phyloP scores from a whole-genome alignment of 2,329 filamentous ascomycete species.

The Fusarium caatingaense region DNA sequence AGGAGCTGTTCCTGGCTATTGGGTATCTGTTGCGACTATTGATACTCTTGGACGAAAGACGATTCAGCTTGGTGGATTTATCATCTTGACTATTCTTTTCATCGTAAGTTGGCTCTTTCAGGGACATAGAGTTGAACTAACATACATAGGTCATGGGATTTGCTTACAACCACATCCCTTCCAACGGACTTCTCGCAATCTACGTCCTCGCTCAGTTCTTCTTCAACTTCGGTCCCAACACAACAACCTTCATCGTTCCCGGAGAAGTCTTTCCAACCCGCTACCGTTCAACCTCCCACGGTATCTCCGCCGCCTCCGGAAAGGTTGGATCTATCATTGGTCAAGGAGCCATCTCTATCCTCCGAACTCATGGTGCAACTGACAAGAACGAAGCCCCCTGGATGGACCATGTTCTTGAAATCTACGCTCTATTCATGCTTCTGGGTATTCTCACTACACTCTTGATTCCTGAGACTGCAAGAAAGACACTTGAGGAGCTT shows the following conservation, averaged over 20 bases:
- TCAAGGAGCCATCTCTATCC: slow-evolving; percentile 67
- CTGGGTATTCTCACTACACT: slow-evolving; percentile 75
- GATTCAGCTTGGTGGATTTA: slow-evolving; percentile 75
- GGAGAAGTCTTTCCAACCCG: slow-evolving; percentile 68
- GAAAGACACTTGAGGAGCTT: slow-evolving; percentile 77
- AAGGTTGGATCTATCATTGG: slow-evolving; percentile 69
- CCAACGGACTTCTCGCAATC: slow-evolving; percentile 65
- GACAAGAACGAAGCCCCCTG: slow-evolving; percentile 63
- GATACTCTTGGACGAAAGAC: slow-evolving; percentile 82
- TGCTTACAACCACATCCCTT: slow-evolving; percentile 65
- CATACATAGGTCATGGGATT: slow-evolving; percentile 65
- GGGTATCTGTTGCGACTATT: slow-evolving; percentile 79
- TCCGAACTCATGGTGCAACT: slow-evolving; percentile 60
- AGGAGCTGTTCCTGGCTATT: slow-evolving; percentile 84
- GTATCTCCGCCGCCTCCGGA: slow-evolving; percentile 65
- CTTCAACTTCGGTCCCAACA: slow-evolving; percentile 69
- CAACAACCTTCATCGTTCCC: slow-evolving; percentile 67
- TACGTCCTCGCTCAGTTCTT: slow-evolving; percentile 69
- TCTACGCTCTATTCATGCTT: slow-evolving; percentile 81
- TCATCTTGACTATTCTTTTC: slow-evolving; percentile 70
- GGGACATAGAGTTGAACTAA: neutral
- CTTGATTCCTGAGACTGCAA: slow-evolving; percentile 79
- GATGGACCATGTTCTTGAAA: slow-evolving; percentile 82
- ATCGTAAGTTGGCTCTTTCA: slow-evolving; percentile 46
- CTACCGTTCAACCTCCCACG: slow-evolving; percentile 68